Conservation (phyloP, 345 rosid genomes). For the Turritis glabra region DNA sequence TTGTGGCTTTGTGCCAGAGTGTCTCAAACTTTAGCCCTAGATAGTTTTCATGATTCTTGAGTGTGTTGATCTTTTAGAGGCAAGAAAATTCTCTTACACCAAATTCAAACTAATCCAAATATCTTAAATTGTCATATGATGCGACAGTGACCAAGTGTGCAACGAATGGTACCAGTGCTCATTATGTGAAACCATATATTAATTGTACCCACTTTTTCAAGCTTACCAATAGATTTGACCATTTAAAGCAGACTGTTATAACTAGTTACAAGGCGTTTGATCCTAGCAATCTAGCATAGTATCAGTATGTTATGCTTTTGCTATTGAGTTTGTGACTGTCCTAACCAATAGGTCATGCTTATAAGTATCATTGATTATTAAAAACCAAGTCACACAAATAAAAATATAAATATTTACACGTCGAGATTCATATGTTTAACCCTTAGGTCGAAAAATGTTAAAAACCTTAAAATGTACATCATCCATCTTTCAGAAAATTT, state of each 20-base stretch:
- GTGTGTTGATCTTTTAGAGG: neutral
- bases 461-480: neutral
- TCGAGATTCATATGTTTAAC: neutral
- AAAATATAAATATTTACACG: neutral
- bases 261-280: neutral
- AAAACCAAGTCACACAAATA: neutral
- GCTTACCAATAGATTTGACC: neutral
- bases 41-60: neutral
- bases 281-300: too few species aligned
- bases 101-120: neutral
- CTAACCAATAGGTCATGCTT: neutral
- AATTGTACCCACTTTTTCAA: neutral
- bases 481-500: neutral
- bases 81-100: neutral
- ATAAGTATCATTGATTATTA: neutral
- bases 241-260: neutral
- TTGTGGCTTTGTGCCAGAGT: neutral
- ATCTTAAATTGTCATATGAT: neutral
- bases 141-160: neutral
- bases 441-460: neutral
- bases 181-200: neutral
- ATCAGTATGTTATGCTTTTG: neutral
- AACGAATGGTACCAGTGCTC: neutral
- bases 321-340: neutral
- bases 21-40: neutral